A percentile compares a stretch with the other conserved stretches of the same genome.
Evolutionary conservation across 805 yeast species (phyloP).

Genomic region (Saccharomycopsis javanensis): DNA sequence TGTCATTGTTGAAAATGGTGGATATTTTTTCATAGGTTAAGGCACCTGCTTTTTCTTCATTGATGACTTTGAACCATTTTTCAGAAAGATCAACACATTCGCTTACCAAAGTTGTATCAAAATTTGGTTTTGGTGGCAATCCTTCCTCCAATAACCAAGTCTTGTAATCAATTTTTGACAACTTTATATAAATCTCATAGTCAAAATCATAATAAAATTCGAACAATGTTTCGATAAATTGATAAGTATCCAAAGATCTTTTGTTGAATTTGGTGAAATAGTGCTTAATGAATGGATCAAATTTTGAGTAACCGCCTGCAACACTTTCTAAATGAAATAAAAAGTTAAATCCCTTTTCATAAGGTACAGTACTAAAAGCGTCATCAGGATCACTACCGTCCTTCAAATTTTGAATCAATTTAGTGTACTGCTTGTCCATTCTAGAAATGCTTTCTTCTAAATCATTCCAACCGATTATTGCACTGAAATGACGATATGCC

Average conservation of each 20-base stretch:
- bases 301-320: conserved; percentile 53
- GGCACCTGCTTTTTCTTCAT: conserved; percentile 14
- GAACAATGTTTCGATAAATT: conserved; percentile 67
- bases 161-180: conserved; percentile 80
- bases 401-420: conserved; percentile 62
- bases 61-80: conserved; percentile 46
- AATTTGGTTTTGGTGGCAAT: conserved; percentile 78
- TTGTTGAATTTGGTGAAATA: conserved; percentile 65
- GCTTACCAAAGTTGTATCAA: conserved; percentile 71
- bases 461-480: conserved; percentile 84
- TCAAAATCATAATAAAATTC: conserved; percentile 42
- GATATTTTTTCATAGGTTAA: conserved; percentile 21
- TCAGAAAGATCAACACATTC: conserved; percentile 57
- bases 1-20: conserved; percentile 29
- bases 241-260: conserved; percentile 69
- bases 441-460: conserved; percentile 55
- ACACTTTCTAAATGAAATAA: conserved; percentile 62
- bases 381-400: conserved; percentile 78
- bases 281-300: conserved; percentile 71
- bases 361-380: conserved; percentile 79
- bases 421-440: conserved; percentile 55
- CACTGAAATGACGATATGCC: conserved; percentile 64
- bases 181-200: conserved; percentile 31
- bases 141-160: conserved; percentile 77
- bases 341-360: conserved; percentile 82